Evolutionary conservation across 169 alveolate species (phyloP), one percentile per base, ranked within the genome.

Genomic region (Amoebophrya sp.): DNA sequence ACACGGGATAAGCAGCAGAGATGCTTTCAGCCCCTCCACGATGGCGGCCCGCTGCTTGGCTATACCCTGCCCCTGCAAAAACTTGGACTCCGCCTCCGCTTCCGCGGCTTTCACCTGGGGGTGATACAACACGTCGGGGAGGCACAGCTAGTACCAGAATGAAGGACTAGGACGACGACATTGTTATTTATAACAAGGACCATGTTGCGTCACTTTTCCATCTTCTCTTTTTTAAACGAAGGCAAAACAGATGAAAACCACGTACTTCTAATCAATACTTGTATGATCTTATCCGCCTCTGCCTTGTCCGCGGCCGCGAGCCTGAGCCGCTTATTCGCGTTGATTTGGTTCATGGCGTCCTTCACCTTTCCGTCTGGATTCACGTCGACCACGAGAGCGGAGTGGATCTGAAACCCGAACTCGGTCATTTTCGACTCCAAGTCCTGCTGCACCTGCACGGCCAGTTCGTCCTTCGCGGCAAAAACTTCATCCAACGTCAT

Each of bases 281-380:
- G n/a, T n/a, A n/a, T n/a, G 12, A 41, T 41, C 54, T 41, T 41
- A 12, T 41, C 54, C 23, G 54, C 92, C 53, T 41, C 92, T 1
- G 92, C 92, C 89, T 53, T 41, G 89, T 90, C 92, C 66, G 38
- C 55, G 32, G 83, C 89, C 39, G 92, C 92, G 10, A 41, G 33
- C 10, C 92, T 40, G 39, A 90, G 40, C 92, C 54, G 14, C 89
- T 32, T 53, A 40, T 40, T 90, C n/a, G 92, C 92, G 39, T 90
- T 54, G 38, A 47, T 55, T 35, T 90, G 89, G 92, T 90, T 90
- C 92, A 90, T 90, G 32, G 92, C 92, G 38, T 33, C 89, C 92
- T 32, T 41, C 1, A 90, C 92, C 38, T 38, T 39, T 39, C 40
- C 12, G 77, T 89, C 91, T 1, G 91, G 91, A 39, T 40, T 38